Evolutionary conservation across 345 rosid species (phyloP).

Genomic region (Corchorus olitorius): DNA sequence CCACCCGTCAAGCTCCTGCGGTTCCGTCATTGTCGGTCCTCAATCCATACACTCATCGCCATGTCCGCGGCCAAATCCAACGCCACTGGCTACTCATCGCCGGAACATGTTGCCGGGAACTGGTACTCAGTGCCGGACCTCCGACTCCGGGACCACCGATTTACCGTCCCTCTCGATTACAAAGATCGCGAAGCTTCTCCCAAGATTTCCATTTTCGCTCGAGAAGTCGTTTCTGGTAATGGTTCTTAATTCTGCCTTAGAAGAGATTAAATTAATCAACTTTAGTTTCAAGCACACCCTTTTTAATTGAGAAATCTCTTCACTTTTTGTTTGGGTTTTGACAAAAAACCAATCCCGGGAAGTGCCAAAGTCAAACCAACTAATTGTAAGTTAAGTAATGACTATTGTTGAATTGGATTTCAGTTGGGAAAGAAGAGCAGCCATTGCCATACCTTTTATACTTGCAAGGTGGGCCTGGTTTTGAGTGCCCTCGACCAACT

Average conservation of each 20-base stretch:
- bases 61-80: conserved; percentile 38
- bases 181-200: conserved; percentile 37
- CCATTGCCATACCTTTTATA: conserved; percentile 70
- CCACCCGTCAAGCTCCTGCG: conserved; percentile 1
- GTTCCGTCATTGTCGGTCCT: conserved; percentile 28
- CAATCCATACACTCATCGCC: conserved; percentile 20
- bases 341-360: background rate
- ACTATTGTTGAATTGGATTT: conserved; percentile 22
- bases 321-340: background rate
- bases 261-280: background rate
- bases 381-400: background rate
- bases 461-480: conserved; percentile 97
- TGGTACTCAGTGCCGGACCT: conserved; percentile 89
- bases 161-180: conserved; percentile 80
- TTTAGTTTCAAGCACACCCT: background rate
- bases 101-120: conserved; percentile 54
- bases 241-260: background rate
- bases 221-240: conserved; percentile 83
- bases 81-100: conserved; percentile 19
- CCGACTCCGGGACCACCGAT: conserved; percentile 79
- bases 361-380: background rate
- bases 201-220: conserved; percentile 71
- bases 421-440: conserved; percentile 83
- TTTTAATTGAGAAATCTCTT: background rate
- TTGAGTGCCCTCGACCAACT: conserved; percentile 82